Percentiles rank a stretch among this genome's conserved stretches.
phyloP scores from a whole-genome alignment of 2,329 filamentous ascomycete genomes.

The Cryphonectria nitschkei region DNA sequence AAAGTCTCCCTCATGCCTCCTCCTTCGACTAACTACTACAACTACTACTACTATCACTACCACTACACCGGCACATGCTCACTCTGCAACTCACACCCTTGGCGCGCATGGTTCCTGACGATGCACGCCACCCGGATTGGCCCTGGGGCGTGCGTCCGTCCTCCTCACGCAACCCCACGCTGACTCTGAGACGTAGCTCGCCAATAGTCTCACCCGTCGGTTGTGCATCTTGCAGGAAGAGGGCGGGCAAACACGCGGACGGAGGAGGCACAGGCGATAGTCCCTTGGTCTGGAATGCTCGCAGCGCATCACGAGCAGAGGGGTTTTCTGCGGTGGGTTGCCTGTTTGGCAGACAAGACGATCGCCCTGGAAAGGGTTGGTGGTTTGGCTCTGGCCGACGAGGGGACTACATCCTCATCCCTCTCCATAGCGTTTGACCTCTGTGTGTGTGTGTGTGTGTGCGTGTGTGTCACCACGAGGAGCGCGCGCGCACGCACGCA shows the following conservation, averaged over 20 bases:
- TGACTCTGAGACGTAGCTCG: not conserved
- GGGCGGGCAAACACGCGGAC: not conserved
- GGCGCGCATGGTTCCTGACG: not conserved
- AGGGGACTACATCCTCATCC: no score
- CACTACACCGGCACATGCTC: not conserved
- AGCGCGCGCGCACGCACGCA: no score
- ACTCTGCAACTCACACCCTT: not conserved
- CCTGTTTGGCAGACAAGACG: not conserved
- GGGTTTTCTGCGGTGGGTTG: not conserved
- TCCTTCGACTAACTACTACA: no score
- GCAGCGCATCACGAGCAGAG: not conserved
- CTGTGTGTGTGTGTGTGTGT: not conserved
- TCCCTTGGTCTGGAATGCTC: constrained; percentile 1
- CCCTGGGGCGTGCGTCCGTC: not conserved
- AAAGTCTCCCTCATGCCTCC: not conserved
- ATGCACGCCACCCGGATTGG: not conserved
- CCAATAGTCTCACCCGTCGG: not conserved
- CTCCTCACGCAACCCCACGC: not conserved
- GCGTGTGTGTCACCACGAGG: not conserved
- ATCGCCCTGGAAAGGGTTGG: not conserved
- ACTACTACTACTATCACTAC: not conserved
- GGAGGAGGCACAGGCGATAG: not conserved
- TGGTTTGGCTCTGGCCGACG: not conserved
- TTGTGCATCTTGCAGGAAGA: not conserved
- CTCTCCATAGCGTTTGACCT: not conserved